phyloP scores from a whole-genome alignment of 768 basidiomycete species.

The Leccinum ochraceum region DNA sequence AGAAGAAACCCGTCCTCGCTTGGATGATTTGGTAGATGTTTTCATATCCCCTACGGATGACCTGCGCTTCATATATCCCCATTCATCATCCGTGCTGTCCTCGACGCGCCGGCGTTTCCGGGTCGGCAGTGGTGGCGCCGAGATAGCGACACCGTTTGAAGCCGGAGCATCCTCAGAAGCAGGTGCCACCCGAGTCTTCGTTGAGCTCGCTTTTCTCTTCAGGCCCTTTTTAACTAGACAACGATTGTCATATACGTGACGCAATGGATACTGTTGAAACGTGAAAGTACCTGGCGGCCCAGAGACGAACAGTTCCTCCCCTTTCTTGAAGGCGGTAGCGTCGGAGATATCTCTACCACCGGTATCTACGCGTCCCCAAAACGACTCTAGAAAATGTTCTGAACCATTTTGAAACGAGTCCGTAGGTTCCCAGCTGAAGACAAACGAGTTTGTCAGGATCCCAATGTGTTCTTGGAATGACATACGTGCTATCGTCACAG shows the following conservation, averaged over 20 bases:
- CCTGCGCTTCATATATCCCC: conserved; percentile 9
- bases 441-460: conserved; percentile 9
- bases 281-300: conserved; percentile 58
- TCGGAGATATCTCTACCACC: conserved; percentile 49
- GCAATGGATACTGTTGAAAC: neutral
- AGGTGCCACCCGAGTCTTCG: conserved; percentile 10
- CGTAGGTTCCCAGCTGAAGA: conserved; percentile 64
- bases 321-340: conserved; percentile 48
- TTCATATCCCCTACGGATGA: conserved; percentile 13
- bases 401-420: conserved; percentile 58
- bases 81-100: conserved; percentile 7
- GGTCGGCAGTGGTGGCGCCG: conserved; percentile 18
- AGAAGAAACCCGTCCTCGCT: conserved; percentile 31
- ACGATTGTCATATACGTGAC: conserved; percentile 3
- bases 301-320: conserved; percentile 53
- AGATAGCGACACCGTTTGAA: conserved; percentile 16
- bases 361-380: conserved; percentile 38
- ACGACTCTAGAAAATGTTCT: conserved; percentile 46
- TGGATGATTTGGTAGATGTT: conserved; percentile 11
- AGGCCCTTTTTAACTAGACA: conserved; percentile 18
- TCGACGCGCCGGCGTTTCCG: conserved; percentile 30
- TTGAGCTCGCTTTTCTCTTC: conserved; percentile 20
- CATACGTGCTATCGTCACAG: conserved; percentile 59
- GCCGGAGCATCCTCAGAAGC: conserved; percentile 9
- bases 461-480: conserved; percentile 11